Percentiles rank a stretch among this genome's conserved stretches.
These are phyloP conservation scores for Calonectria hongkongensis DNA, from an alignment of 2,329 filamentous ascomycete genomes.

Conservation along the genomic window DNA sequence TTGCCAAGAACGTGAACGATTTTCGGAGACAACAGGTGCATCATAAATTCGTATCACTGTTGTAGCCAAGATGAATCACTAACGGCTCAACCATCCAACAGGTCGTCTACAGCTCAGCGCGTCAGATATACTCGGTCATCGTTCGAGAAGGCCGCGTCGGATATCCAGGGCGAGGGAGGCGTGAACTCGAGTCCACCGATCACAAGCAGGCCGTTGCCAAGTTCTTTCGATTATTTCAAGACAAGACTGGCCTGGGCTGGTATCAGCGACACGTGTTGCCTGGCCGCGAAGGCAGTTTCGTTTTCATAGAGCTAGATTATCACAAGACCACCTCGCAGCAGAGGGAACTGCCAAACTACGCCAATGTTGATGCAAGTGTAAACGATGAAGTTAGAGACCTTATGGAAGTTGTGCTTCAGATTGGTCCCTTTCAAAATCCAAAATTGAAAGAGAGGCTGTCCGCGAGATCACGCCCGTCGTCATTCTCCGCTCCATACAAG, in stretches of 20 bases:
- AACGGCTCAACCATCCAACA: background rate
- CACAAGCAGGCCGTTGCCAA: background rate
- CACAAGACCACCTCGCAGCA: too few species aligned
- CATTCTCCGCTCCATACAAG: background rate
- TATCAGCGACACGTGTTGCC: constrained; percentile 1
- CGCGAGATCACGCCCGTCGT: background rate
- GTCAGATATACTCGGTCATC: background rate
- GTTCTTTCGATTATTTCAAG: background rate
- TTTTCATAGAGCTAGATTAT: constrained; percentile 3
- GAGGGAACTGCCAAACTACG: background rate
- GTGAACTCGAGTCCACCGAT: background rate
- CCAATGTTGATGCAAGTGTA: background rate
- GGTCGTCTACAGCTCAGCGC: background rate
- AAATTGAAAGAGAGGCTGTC: background rate
- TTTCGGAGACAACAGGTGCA: constrained; percentile 4
- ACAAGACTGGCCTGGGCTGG: background rate
- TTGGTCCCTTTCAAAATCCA: background rate
- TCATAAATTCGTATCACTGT: too few species aligned
- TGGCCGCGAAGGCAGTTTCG: background rate
- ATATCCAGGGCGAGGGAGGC: background rate
- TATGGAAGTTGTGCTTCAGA: background rate
- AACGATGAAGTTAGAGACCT: background rate
- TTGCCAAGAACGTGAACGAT: background rate
- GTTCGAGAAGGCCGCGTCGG: constrained; percentile 8
- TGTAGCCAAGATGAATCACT: background rate